phyloP scores from a whole-genome alignment of 352 stramenopile species.

The Phytophthora citricola region DNA sequence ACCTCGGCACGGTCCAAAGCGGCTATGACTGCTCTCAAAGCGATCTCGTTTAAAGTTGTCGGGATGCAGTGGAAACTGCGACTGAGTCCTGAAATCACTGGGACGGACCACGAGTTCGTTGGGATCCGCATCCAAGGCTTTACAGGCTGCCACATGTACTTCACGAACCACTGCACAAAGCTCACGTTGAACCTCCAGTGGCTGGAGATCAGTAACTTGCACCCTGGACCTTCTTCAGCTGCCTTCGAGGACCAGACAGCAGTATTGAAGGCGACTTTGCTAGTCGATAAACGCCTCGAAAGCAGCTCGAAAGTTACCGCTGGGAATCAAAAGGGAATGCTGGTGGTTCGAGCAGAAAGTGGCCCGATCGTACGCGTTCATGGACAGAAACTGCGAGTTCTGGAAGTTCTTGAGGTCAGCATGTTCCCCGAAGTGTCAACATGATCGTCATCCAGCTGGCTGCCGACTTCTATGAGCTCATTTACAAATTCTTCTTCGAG shows the following conservation, averaged over 20 bases:
- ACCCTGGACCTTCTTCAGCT: slow-evolving; percentile 73
- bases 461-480: slow-evolving; percentile 81
- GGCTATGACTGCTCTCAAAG: slow-evolving; percentile 55
- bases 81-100: slow-evolving; percentile 61
- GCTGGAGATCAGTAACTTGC: slow-evolving; percentile 85
- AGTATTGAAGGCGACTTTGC: slow-evolving; percentile 74
- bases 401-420: slow-evolving; percentile 82
- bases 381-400: slow-evolving; percentile 70
- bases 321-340: slow-evolving; percentile 72
- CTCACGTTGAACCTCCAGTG: slow-evolving; percentile 79
- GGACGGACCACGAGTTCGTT: slow-evolving; percentile 76
- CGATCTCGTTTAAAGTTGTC: slow-evolving; percentile 72
- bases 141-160: slow-evolving; percentile 73
- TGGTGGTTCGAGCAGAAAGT: slow-evolving; percentile 78
- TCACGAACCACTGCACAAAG: slow-evolving; percentile 75
- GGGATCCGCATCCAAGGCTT: slow-evolving; percentile 70
- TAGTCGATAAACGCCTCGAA: slow-evolving; percentile 65
- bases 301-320: slow-evolving; percentile 35
- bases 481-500: slow-evolving; percentile 90
- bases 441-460: slow-evolving; percentile 88
- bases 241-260: slow-evolving; percentile 78
- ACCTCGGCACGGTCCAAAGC: slow-evolving; percentile 34
- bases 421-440: slow-evolving; percentile 85
- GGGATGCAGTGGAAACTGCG: slow-evolving; percentile 65
- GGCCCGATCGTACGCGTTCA: slow-evolving; percentile 69